A percentile compares a stretch with the other conserved stretches of the same genome.
Conservation (phyloP, 2,329 filamentous ascomycete species). For the Eutypella sp. region DNA sequence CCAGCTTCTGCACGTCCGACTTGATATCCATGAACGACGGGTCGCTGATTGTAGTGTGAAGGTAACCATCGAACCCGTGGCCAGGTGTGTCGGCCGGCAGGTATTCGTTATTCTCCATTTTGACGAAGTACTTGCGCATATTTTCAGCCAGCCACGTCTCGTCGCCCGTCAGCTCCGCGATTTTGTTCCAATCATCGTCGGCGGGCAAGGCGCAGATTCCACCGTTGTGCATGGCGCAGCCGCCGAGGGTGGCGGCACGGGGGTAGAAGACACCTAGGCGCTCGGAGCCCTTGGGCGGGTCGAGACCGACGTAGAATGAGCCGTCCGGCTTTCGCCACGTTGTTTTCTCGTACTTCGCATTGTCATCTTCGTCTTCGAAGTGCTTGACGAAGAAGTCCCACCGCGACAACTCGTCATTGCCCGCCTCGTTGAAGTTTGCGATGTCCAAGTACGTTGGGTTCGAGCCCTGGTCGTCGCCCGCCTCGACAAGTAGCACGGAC, state of each 20-base stretch:
- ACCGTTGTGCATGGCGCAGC: conserved; percentile 28
- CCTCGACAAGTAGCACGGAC: conserved; percentile 50
- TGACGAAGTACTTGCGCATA: conserved; percentile 21
- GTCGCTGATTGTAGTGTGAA: conserved; percentile 24
- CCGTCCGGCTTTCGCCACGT: conserved; percentile 26
- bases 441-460: conserved; percentile 26
- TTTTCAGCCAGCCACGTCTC: conserved; percentile 22
- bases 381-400: conserved; percentile 57
- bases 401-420: conserved; percentile 34
- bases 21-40: conserved; percentile 18
- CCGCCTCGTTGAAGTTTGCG: conserved; percentile 32
- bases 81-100: conserved; percentile 19
- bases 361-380: conserved; percentile 48
- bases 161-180: conserved; percentile 24
- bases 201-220: conserved; percentile 24
- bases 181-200: conserved; percentile 26
- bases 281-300: conserved; percentile 25
- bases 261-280: conserved; percentile 30
- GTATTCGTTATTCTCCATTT: conserved; percentile 24
- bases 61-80: conserved; percentile 24
- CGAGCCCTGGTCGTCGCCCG: conserved; percentile 43
- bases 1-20: conserved; percentile 19
- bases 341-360: conserved; percentile 31
- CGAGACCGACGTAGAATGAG: conserved; percentile 26
- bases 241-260: conserved; percentile 29